Percentiles rank a stretch among this genome's conserved stretches.
Evolutionary conservation across 1,284 basidiomycete species (phyloP).

Genomic region (Anthracocystis walkeri): DNA sequence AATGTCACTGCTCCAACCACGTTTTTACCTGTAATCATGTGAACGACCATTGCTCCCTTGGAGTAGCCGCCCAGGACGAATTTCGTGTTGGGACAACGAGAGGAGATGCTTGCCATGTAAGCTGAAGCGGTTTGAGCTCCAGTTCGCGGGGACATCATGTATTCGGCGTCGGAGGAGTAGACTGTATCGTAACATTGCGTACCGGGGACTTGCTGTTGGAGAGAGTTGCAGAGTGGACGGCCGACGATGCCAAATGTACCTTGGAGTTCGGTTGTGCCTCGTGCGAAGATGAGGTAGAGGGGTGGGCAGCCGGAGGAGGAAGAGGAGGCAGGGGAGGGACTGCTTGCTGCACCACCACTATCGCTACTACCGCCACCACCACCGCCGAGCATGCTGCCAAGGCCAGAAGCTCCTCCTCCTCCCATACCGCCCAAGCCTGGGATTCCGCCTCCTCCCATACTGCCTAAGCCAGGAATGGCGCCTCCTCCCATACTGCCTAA

Average conservation of each 20-base stretch:
- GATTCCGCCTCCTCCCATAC: neutral
- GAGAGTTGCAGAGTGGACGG: conserved; percentile 25
- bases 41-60: conserved; percentile 43
- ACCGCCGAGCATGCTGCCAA: conserved; percentile 1
- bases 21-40: conserved; percentile 18
- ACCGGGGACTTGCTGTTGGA: conserved; percentile 19
- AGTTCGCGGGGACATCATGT: conserved; percentile 19
- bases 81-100: conserved; percentile 29
- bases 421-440: neutral
- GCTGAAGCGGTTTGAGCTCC: conserved; percentile 17
- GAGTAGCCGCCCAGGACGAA: conserved; percentile 32
- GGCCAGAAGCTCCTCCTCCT: neutral
- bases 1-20: conserved; percentile 44
- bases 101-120: conserved; percentile 13
- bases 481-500: conserved; percentile 4
- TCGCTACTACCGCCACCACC: neutral
- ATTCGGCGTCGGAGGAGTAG: conserved; percentile 29
- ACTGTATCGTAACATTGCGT: conserved; percentile 38
- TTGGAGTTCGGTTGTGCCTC: conserved; percentile 38
- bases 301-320: conserved; percentile 23
- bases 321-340: neutral
- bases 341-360: neutral
- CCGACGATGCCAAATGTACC: conserved; percentile 47
- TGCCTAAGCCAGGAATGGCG: no score
- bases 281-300: conserved; percentile 39